phyloP scores from a whole-genome alignment of 2,329 filamentous ascomycete species.

The Phaeosphaeria sp. region DNA sequence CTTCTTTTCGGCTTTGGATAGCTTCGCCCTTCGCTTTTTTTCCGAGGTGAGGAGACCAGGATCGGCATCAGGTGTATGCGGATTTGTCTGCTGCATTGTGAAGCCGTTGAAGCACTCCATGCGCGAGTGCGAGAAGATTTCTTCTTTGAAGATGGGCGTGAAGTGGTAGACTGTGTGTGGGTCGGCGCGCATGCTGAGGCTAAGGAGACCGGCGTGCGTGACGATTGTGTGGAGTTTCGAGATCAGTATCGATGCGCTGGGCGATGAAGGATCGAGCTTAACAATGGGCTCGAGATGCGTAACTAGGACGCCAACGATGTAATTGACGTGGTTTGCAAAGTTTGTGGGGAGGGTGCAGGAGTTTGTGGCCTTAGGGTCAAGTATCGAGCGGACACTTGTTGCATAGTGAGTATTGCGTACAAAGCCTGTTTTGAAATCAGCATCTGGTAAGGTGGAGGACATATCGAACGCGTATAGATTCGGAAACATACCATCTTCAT shows the following conservation, averaged over 20 bases:
- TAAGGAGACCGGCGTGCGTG: slow-evolving; percentile 26
- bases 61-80: slow-evolving; percentile 1
- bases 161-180: slow-evolving; percentile 37
- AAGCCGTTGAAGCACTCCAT: slow-evolving; percentile 32
- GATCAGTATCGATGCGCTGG: neutral
- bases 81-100: slow-evolving; percentile 10
- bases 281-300: slow-evolving; percentile 32
- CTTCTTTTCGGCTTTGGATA: slow-evolving; percentile 12
- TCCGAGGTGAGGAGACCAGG: neutral
- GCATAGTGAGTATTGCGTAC: slow-evolving; percentile 24
- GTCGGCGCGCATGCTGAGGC: slow-evolving; percentile 33
- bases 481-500: slow-evolving; percentile 32
- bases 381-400: slow-evolving; percentile 5
- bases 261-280: slow-evolving; percentile 2
- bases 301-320: slow-evolving; percentile 21
- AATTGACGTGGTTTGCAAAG: slow-evolving; percentile 31
- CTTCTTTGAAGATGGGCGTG: slow-evolving; percentile 34
- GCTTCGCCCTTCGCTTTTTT: neutral
- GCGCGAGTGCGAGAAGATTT: slow-evolving; percentile 11
- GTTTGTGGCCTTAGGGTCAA: neutral
- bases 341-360: slow-evolving; percentile 18
- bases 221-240: slow-evolving; percentile 16
- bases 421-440: slow-evolving; percentile 18
- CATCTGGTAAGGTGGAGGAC: slow-evolving; percentile 2
- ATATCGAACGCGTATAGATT: neutral